These are phyloP conservation scores for Mortierella sp. DNA, from an alignment of 371 early-diverging fungal species.

Conservation along the genomic window DNA sequence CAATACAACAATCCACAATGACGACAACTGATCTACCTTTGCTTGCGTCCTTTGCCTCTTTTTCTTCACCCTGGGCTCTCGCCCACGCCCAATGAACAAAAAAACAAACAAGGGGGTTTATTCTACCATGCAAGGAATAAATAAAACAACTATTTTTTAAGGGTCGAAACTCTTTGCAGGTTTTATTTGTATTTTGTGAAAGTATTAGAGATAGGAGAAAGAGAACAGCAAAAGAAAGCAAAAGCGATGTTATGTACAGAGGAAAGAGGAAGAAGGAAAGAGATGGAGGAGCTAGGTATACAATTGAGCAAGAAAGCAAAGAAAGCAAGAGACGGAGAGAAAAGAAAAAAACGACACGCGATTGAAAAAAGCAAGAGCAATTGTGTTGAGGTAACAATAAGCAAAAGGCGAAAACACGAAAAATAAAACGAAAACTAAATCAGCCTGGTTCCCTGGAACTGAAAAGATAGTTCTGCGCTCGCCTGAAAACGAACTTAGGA, in stretches of 20 bases:
- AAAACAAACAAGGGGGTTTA: background rate
- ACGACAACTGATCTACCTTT: too few species aligned
- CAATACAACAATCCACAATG: background rate
- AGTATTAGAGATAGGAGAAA: background rate
- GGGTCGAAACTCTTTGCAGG: background rate
- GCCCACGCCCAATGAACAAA: background rate
- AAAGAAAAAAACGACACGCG: conserved; percentile 1
- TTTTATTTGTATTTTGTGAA: conserved; percentile 8
- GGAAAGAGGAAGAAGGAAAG: background rate
- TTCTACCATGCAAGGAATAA: background rate
- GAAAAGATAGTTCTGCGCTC: background rate
- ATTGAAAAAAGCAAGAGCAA: conserved; percentile 10
- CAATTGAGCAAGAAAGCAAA: conserved; percentile 12
- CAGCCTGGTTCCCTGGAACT: too few species aligned
- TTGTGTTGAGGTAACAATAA: background rate
- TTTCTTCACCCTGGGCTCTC: background rate
- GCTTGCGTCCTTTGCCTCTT: background rate
- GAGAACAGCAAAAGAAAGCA: background rate
- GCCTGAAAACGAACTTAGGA: background rate
- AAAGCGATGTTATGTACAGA: conserved; percentile 4
- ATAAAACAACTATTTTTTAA: background rate
- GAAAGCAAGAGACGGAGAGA: background rate
- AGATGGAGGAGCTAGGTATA: conserved; percentile 4
- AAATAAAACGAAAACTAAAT: background rate
- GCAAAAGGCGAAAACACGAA: background rate